Conservation (phyloP, 768 basidiomycete species). For the Imleria badia region DNA sequence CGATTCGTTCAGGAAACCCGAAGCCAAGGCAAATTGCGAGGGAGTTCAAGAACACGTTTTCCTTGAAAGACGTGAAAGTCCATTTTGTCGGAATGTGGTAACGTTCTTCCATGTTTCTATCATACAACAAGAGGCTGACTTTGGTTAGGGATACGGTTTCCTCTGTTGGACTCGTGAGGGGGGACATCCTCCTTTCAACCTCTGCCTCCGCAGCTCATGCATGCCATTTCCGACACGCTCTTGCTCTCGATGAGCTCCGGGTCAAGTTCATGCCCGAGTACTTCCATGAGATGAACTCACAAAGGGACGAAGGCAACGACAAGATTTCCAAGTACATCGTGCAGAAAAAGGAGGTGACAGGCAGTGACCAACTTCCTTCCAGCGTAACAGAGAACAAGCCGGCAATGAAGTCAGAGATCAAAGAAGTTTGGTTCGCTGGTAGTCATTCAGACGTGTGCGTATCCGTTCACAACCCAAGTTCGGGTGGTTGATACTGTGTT, state of each 20-base stretch:
- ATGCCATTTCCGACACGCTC: neutral
- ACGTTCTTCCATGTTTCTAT: no score
- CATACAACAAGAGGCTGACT: neutral
- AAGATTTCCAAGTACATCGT: neutral
- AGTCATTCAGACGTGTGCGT: slow-evolving; percentile 25
- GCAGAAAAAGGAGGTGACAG: slow-evolving; percentile 7
- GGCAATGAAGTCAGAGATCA: slow-evolving; percentile 12
- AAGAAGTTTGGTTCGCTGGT: no score
- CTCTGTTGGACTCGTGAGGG: neutral
- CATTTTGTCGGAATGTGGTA: slow-evolving; percentile 2
- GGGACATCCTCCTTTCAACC: neutral
- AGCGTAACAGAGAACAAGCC: neutral
- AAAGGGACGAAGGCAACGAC: neutral
- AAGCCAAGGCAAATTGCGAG: slow-evolving; percentile 5
- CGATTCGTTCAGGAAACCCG: neutral
- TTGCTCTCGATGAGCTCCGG: neutral
- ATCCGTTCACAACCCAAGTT: neutral
- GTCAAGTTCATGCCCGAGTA: neutral
- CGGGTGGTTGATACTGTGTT: neutral
- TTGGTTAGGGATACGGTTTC: slow-evolving; percentile 7
- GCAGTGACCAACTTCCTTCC: neutral
- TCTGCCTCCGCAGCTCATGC: neutral
- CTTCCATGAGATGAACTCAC: neutral
- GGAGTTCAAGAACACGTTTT: slow-evolving; percentile 42
- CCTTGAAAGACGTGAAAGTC: neutral